These are phyloP conservation scores for Rhododendron kiyosumense DNA, from an alignment of 148 eudicot genomes.

Conservation along the genomic window DNA sequence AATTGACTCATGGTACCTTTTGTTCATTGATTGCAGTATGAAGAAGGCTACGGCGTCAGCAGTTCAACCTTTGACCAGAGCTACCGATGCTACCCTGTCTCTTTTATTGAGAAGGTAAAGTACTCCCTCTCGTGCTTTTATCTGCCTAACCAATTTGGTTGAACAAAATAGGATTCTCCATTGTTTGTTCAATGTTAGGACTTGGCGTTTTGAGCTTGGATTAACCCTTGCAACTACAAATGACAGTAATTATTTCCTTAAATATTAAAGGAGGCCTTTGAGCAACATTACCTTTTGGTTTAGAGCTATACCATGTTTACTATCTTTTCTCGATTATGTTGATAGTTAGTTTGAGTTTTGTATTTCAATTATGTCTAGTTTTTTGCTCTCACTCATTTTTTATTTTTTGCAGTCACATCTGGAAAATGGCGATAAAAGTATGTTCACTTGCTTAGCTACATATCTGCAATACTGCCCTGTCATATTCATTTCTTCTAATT, in stretches of 20 bases:
- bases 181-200: background rate
- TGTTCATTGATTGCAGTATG: background rate
- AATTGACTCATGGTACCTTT: background rate
- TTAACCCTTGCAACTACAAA: background rate
- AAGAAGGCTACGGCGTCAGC: background rate
- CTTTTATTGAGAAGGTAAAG: conserved; percentile 18
- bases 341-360: background rate
- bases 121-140: background rate
- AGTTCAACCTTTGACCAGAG: conserved; percentile 18
- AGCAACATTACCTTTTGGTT: background rate
- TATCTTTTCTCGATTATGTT: background rate
- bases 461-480: background rate
- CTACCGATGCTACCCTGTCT: conserved; percentile 23
- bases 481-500: too few relatives aligned
- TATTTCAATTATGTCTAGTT: background rate
- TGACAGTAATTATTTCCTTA: background rate
- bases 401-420: conserved; percentile 15
- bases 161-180: background rate
- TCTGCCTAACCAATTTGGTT: background rate
- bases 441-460: background rate
- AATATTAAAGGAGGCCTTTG: background rate
- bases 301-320: background rate
- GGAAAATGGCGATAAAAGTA: conserved; percentile 23
- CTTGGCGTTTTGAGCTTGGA: background rate
- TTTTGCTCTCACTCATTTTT: background rate